Evolutionary conservation across 2,329 filamentous ascomycete species (phyloP).

Genomic region (Alternaria sp.): DNA sequence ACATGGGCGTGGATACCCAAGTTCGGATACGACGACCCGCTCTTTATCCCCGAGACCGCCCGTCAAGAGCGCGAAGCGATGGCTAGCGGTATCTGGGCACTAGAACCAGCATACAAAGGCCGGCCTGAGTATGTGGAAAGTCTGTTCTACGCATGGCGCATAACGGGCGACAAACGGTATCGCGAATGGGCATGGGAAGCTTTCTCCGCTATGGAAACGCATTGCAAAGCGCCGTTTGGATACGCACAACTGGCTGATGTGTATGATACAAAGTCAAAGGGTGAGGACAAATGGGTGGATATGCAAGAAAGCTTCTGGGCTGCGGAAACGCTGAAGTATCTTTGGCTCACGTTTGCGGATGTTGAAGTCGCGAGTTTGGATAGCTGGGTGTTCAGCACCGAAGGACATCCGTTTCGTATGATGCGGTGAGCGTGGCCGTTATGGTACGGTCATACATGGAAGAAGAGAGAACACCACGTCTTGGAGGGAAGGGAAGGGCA

Average conservation of each 20-base stretch:
- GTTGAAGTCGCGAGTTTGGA: slow-evolving; percentile 47
- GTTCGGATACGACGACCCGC: slow-evolving; percentile 40
- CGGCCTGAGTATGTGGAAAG: slow-evolving; percentile 51
- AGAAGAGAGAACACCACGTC: not conserved
- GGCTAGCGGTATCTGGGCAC: slow-evolving; percentile 43
- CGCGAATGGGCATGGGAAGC: slow-evolving; percentile 53
- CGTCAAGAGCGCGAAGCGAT: slow-evolving; percentile 39
- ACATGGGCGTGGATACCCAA: slow-evolving; percentile 49
- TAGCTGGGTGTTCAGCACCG: slow-evolving; percentile 54
- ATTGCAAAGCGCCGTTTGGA: slow-evolving; percentile 49
- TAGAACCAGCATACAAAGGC: slow-evolving; percentile 42
- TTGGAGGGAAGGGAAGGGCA: not conserved
- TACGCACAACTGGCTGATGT: slow-evolving; percentile 50
- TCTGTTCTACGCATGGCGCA: slow-evolving; percentile 51
- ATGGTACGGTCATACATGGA: not conserved
- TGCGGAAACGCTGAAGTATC: slow-evolving; percentile 52
- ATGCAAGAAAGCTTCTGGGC: slow-evolving; percentile 50
- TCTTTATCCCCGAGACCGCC: slow-evolving; percentile 35
- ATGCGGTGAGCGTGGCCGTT: slow-evolving; percentile 32
- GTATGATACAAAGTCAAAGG: slow-evolving; percentile 25
- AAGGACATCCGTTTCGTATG: slow-evolving; percentile 51
- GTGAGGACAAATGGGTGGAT: slow-evolving; percentile 42
- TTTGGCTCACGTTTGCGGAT: slow-evolving; percentile 49
- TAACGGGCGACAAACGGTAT: slow-evolving; percentile 49
- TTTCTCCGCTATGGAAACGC: slow-evolving; percentile 44